Base-by-base conservation (phyloP, 2,329 filamentous ascomycete genomes). In the Colletotrichum tanaceti region DNA sequence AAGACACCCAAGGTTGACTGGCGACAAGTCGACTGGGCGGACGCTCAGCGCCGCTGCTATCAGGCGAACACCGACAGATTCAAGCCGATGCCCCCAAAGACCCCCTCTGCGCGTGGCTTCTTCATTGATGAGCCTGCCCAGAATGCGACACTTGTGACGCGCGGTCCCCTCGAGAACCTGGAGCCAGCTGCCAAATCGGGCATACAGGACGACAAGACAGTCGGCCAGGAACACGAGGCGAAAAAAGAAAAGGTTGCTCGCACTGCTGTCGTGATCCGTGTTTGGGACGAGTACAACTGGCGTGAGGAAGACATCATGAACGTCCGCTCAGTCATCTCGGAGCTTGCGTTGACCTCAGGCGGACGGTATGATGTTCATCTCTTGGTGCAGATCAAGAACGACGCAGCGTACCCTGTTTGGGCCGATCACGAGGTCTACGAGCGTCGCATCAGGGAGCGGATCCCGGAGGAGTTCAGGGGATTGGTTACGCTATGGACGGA, bases 401-500 rank as follows among this genome's bases (percentile, higher is more conserved):
- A 97, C 74, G 87, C 88, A 63, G 86, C 83, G 70, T 82, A 94
- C 70, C 91, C 92, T 10, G 89, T 97, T 74, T 96, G 92, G 90
- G 91, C 92, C 1, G 91, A 93, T 72, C 83, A 89, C 60, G 87
- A 89, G 54, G 85, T 84, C 58, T 98, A 90, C 82, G 84, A 86
- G 76, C 85, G 84, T 75, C 91, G 85, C 65, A 91, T 91, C 76
- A 83, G 87, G 60, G 88, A 91, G 58, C 87, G 87, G 32, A 86
- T 95, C 14, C 92, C 96, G 0, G 85, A 89, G 72, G 96, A 99
- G 76, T 98, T 99, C 80, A 91, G 88, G 72, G 93, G 93, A 54
- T 90, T 99, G 76, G 92, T 92, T 22, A 97, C 93, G 0, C 85
- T 98, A 7, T 99, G 96, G 96, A 96, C 93, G 0, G 94, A 97